Percentiles rank a stretch among this genome's conserved stretches.
These are phyloP conservation scores for Syncephalastrum contaminatum DNA, from an alignment of 371 early-diverging fungal genomes.

Conservation along the genomic window DNA sequence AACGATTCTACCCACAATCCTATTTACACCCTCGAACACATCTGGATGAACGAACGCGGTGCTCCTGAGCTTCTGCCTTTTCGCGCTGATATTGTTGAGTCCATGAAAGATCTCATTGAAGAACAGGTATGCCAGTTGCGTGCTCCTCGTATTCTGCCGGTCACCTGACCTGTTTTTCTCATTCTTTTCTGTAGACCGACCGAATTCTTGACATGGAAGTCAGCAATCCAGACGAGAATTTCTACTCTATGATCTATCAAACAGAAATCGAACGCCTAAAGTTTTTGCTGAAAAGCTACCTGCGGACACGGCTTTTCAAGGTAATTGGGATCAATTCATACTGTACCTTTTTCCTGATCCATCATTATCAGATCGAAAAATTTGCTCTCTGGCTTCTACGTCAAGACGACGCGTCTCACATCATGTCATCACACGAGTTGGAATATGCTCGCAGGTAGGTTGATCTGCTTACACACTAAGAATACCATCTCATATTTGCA, in stretches of 20 bases:
- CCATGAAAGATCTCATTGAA: slow-evolving; percentile 46
- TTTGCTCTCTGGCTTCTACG: slow-evolving; percentile 42
- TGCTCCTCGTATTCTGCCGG: neutral
- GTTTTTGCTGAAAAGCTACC: slow-evolving; percentile 73
- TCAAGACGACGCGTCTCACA: slow-evolving; percentile 21
- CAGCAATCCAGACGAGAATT: slow-evolving; percentile 20
- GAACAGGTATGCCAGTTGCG: slow-evolving; percentile 54
- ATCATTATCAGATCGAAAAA: slow-evolving; percentile 48
- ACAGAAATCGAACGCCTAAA: slow-evolving; percentile 85
- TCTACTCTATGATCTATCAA: slow-evolving; percentile 67
- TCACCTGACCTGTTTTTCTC: neutral
- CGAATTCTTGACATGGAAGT: slow-evolving; percentile 20
- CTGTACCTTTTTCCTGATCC: neutral
- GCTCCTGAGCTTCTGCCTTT: slow-evolving; percentile 77
- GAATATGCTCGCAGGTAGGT: slow-evolving; percentile 51
- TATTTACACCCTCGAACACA: no score
- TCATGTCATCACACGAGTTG: slow-evolving; percentile 49
- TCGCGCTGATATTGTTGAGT: slow-evolving; percentile 52
- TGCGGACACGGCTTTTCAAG: slow-evolving; percentile 69
- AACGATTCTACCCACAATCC: no score
- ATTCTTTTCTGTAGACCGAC: slow-evolving; percentile 12
- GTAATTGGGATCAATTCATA: slow-evolving; percentile 16
- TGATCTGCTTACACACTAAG: neutral
- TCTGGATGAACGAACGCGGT: slow-evolving; percentile 79
- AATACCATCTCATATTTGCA: neutral